These are phyloP conservation scores for Paragyromitra xinjiangensis DNA, from an alignment of 495 filamentous ascomycete genomes.

Conservation along the genomic window DNA sequence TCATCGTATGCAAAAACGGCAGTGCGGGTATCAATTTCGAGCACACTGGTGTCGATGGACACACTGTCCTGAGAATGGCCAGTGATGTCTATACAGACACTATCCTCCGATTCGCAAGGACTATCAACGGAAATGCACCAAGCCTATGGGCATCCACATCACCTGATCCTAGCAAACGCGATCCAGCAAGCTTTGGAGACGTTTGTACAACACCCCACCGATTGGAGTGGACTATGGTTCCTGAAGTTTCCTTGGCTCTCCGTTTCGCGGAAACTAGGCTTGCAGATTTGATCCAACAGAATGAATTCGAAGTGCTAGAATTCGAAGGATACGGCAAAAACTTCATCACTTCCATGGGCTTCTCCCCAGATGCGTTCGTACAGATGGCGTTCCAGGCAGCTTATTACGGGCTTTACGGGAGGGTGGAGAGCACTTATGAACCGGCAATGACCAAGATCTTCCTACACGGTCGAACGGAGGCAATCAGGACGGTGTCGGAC, in stretches of 20 bases:
- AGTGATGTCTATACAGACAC: conserved; percentile 98
- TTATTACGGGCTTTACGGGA: conserved; percentile 96
- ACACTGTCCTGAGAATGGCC: conserved; percentile 95
- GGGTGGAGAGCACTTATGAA: conserved; percentile 94
- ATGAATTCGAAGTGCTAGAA: conserved; percentile 92
- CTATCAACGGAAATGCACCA: conserved; percentile 94
- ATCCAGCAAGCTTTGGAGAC: conserved; percentile 92
- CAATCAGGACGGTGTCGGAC: conserved; percentile 82
- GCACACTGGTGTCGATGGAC: conserved; percentile 96
- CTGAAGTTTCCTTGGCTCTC: conserved; percentile 87
- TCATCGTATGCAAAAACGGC: conserved; percentile 98
- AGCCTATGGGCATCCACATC: conserved; percentile 89
- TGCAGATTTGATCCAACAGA: conserved; percentile 93
- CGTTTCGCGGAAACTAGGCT: conserved; percentile 95
- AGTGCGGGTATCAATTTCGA: conserved; percentile 99
- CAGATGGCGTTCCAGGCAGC: conserved; percentile 99
- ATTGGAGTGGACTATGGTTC: conserved; percentile 96
- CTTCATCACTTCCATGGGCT: conserved; percentile 95
- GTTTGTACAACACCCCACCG: conserved; percentile 94
- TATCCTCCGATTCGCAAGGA: conserved; percentile 92
- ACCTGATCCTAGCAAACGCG: conserved; percentile 92
- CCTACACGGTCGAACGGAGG: conserved; percentile 93
- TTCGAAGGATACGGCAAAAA: conserved; percentile 92
- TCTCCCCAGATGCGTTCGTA: conserved; percentile 96
- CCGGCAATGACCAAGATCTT: conserved; percentile 97